phyloP scores from a whole-genome alignment of 192 early-diverging fungal species.

The Dispira parvispora region DNA sequence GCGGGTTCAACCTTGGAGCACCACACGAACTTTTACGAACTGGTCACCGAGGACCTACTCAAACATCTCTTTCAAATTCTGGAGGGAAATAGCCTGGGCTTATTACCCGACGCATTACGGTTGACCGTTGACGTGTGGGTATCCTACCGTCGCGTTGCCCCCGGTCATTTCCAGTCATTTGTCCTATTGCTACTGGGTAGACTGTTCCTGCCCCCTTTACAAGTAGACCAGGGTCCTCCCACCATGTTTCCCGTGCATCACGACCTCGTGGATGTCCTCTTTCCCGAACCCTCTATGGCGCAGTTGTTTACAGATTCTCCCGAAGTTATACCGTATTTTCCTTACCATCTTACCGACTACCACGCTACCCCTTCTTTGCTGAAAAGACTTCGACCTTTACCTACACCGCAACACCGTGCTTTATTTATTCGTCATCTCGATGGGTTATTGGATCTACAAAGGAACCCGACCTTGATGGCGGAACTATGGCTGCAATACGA shows the following conservation, averaged over 20 bases:
- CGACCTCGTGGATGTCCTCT: neutral
- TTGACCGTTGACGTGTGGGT: slow-evolving; percentile 33
- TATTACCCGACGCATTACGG: slow-evolving; percentile 24
- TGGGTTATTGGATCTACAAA: slow-evolving; percentile 51
- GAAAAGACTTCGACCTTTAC: neutral
- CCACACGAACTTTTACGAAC: slow-evolving; percentile 37
- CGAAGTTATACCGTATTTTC: slow-evolving; percentile 2
- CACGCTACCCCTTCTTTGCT: neutral
- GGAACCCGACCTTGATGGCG: slow-evolving; percentile 55
- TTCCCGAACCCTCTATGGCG: neutral
- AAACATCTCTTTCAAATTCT: slow-evolving; percentile 68
- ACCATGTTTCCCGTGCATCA: too few species aligned
- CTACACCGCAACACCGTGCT: slow-evolving; percentile 7
- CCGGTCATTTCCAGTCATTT: slow-evolving; percentile 28
- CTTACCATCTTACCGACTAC: neutral
- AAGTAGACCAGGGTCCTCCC: neutral
- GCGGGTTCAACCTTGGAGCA: slow-evolving; percentile 60
- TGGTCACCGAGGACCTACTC: slow-evolving; percentile 72
- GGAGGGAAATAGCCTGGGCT: slow-evolving; percentile 16
- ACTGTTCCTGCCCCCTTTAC: neutral
- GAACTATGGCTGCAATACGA: slow-evolving; percentile 95
- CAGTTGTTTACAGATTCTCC: neutral
- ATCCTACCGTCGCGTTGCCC: slow-evolving; percentile 20
- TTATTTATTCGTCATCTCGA: slow-evolving; percentile 26
- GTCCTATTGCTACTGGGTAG: slow-evolving; percentile 10